phyloP scores from a whole-genome alignment of 805 yeast genomes.

The Pichia scutulata region DNA sequence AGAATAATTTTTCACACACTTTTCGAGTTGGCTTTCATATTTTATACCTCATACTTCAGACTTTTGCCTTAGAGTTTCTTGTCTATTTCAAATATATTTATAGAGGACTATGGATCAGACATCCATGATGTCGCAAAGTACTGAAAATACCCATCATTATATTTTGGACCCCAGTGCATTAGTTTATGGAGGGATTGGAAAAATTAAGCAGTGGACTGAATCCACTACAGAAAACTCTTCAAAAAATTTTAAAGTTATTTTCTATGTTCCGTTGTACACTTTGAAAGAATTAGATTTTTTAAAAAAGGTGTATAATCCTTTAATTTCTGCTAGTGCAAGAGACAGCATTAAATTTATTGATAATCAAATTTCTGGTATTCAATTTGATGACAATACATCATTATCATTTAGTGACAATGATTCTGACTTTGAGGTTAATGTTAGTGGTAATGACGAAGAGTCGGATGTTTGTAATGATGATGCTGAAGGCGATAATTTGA shows the following conservation, averaged over 20 bases:
- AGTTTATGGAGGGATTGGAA: conserved; percentile 56
- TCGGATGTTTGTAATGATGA: not conserved
- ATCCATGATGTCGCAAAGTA: not conserved
- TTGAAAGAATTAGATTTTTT: conserved; percentile 53
- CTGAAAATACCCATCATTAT: conserved; percentile 24
- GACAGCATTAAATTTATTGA: conserved; percentile 61
- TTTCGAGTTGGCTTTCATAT: not conserved
- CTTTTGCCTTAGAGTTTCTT: not conserved
- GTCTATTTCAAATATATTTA: not conserved
- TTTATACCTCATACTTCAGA: not conserved
- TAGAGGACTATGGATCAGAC: not conserved
- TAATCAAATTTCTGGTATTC: conserved; percentile 12
- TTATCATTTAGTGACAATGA: conserved; percentile 4
- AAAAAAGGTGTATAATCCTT: conserved; percentile 42
- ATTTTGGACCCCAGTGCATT: conserved; percentile 63
- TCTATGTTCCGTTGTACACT: conserved; percentile 50
- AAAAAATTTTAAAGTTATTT: conserved; percentile 30
- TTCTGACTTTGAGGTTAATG: conserved; percentile 4
- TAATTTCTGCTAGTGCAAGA: conserved; percentile 56
- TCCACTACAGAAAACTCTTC: not conserved
- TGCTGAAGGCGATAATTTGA: not conserved
- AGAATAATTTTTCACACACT: not conserved
- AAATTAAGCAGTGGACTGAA: conserved; percentile 52
- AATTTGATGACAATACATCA: not conserved
- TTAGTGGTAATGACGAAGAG: conserved; percentile 9